Conservation (phyloP, 805 yeast species). For the Lipomyces anomalus region DNA sequence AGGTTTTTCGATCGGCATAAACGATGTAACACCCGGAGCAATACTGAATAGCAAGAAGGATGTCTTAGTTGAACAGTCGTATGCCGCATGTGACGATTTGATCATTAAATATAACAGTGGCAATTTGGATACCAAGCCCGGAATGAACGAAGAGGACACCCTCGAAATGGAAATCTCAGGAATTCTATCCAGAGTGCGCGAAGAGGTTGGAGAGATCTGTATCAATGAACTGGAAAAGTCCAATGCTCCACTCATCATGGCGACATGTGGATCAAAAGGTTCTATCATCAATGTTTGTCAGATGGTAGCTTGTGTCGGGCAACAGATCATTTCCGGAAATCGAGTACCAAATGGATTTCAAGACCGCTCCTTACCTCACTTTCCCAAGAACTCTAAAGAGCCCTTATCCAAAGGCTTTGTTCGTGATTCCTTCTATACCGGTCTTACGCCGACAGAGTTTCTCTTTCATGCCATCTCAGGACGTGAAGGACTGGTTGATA, state of each 20-base stretch:
- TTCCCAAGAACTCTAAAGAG: constrained; percentile 89
- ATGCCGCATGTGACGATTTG: constrained; percentile 83
- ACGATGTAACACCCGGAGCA: constrained; percentile 90
- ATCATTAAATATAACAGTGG: constrained; percentile 75
- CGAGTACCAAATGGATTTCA: constrained; percentile 99
- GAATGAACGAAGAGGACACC: constrained; percentile 98
- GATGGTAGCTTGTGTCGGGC: constrained; percentile 99
- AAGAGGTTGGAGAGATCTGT: constrained; percentile 98
- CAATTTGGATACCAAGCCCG: constrained; percentile 94
- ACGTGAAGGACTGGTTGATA: constrained; percentile 98
- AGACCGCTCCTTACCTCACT: constrained; percentile 96
- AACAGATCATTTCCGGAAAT: constrained; percentile 95
- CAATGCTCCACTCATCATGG: constrained; percentile 97
- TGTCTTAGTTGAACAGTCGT: constrained; percentile 82
- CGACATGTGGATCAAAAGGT: constrained; percentile 98
- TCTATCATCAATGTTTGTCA: constrained; percentile 96
- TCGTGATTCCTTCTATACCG: constrained; percentile 89
- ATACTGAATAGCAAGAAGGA: constrained; percentile 75
- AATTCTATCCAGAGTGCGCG: constrained; percentile 90
- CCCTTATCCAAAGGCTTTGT: constrained; percentile 98
- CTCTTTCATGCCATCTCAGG: constrained; percentile 98
- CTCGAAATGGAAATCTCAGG: constrained; percentile 98
- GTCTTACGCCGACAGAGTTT: constrained; percentile 93
- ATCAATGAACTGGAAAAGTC: constrained; percentile 81
- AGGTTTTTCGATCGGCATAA: constrained; percentile 95